These are phyloP conservation scores for Trichosanthes cucumerina DNA, from an alignment of 306 rosid genomes.

Conservation along the genomic window DNA sequence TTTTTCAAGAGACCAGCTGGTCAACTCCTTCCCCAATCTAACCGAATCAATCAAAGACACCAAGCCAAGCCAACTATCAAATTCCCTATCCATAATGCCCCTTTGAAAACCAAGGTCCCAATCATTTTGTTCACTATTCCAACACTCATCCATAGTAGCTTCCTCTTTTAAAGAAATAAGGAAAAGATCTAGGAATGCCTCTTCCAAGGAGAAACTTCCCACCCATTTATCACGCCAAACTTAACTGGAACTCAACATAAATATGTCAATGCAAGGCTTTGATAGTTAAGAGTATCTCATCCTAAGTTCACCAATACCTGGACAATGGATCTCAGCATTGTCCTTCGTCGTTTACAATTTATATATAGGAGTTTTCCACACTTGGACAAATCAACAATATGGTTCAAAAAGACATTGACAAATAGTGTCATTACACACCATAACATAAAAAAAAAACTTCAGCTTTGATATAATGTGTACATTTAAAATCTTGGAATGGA, in stretches of 20 bases:
- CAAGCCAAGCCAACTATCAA: too few species aligned
- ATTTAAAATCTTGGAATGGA: neutral
- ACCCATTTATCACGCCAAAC: too few species aligned
- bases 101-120: too few species aligned
- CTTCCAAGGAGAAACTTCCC: too few species aligned
- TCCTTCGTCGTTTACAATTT: neutral
- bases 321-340: neutral
- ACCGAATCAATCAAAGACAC: too few species aligned
- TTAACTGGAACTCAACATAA: neutral
- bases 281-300: neutral
- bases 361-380: neutral
- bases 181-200: too few species aligned
- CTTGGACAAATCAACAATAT: neutral
- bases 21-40: too few species aligned
- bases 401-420: neutral
- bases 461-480: neutral
- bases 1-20: too few species aligned
- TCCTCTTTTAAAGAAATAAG: too few species aligned
- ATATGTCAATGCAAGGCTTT: neutral
- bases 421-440: neutral
- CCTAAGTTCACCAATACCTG: neutral
- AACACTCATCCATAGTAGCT: too few species aligned
- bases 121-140: too few species aligned
- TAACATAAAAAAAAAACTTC: neutral
- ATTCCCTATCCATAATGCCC: too few species aligned